Evolutionary conservation across 495 filamentous ascomycete genomes (phyloP).

Genomic region (Neurospora sp.): DNA sequence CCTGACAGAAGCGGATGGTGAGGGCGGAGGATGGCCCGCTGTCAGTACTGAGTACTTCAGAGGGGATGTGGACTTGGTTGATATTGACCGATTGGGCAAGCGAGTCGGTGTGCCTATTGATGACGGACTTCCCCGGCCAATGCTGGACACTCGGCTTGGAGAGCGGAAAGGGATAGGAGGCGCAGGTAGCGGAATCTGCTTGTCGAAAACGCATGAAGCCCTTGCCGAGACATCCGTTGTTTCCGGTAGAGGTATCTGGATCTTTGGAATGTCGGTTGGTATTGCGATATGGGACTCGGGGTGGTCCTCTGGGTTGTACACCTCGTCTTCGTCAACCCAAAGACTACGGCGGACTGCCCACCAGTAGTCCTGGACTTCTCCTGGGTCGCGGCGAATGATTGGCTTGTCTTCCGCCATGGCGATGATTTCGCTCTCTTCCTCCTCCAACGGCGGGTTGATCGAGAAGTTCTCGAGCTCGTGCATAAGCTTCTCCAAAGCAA

Average conservation of each 20-base stretch:
- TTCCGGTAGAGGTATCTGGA: neutral
- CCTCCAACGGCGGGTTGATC: neutral
- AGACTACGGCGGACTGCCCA: slow-evolving; percentile 7
- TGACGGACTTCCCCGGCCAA: neutral
- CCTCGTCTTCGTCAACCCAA: slow-evolving; percentile 14
- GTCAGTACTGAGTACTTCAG: neutral
- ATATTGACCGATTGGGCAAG: neutral
- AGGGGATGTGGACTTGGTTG: neutral
- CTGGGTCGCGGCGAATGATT: neutral
- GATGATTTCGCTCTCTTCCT: neutral
- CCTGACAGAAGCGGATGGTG: neutral
- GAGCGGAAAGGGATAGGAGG: neutral
- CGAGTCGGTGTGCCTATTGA: neutral
- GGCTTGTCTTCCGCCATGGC: neutral
- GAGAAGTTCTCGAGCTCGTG: neutral
- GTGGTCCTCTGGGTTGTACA: neutral
- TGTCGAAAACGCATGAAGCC: neutral
- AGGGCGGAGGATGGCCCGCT: neutral
- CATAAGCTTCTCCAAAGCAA: slow-evolving; percentile 1
- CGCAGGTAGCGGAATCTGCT: neutral
- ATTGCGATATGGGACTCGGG: neutral
- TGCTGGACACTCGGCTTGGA: neutral
- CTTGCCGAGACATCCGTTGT: neutral
- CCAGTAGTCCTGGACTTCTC: slow-evolving; percentile 13
- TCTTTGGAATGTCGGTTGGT: neutral